Base-by-base conservation (phyloP, 768 basidiomycete species). In the Pisolithus albus region DNA sequence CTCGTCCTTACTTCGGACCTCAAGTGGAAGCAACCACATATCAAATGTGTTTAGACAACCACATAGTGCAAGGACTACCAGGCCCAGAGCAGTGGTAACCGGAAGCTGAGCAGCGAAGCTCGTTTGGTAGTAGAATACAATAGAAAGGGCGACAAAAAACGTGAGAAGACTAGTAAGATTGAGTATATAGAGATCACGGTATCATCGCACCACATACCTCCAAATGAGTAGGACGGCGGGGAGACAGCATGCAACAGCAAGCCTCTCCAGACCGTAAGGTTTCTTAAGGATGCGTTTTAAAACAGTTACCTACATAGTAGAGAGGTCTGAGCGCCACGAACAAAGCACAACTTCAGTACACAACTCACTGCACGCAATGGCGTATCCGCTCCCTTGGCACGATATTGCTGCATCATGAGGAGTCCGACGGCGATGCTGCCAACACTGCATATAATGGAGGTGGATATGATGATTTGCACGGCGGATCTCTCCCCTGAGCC, bases 221-320 rank as follows among this genome's bases (percentile, higher is more conserved):
- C 70, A 75, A 64, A 75, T 64, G 39, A 75, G 58, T 7, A 73
- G 52, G 34, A 70, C 68, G 36, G 73, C 70, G 6, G 73, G 73
- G 40, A 75, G 64, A 52, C 68, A 71, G 46, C 69, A 75, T 46
- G 71, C 61, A 32, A 74, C 68, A 5, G 74, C 62, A 28, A 75
- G 59, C 9, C 65, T 60, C 46, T 73, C 72, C 2, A 71, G 55
- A 13, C 72, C 70, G 18, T 63, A 54, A 7, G 47, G 46, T 24
- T 59, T 53, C 11, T 58, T 54, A 5, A 66, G 48, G 13, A 66
- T 66, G 4, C 62, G 65, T 44, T 59, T 64, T 48, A 66, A 44
- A 2, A 64, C 55, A 15, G 54, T 44, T 15, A 66, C 55, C 65
- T 66, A 26, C 37, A 13, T 23, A 23, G 4, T 18, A 41, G 38